Percentiles rank a stretch among this genome's conserved stretches.
Conservation (phyloP, 1,284 basidiomycete genomes). For the Trametes hirsuta region DNA sequence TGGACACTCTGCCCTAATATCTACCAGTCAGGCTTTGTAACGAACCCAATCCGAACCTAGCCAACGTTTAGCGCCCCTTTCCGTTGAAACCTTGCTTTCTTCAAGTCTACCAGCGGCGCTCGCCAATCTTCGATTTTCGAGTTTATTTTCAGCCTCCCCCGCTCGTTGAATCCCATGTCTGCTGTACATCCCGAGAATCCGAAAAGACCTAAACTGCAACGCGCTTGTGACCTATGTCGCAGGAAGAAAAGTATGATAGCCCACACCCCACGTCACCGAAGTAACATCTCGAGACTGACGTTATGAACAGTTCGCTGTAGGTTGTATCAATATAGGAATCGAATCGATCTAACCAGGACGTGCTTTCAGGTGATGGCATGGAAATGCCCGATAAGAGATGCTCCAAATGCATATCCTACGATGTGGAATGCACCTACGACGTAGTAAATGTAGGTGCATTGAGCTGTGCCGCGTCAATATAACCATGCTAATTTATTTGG, state of each 20-base stretch:
- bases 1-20: no score
- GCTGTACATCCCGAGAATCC: neutral
- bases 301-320: conserved; percentile 15
- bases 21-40: no score
- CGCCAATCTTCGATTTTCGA: neutral
- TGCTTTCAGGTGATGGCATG: conserved; percentile 32
- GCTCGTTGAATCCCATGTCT: neutral
- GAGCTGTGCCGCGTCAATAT: neutral
- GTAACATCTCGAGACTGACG: neutral
- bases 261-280: neutral
- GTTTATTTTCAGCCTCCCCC: neutral
- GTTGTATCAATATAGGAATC: conserved; percentile 1
- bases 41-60: no score
- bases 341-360: neutral
- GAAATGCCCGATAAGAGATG: conserved; percentile 69
- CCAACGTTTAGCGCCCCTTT: no score
- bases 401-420: conserved; percentile 77
- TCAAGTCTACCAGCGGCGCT: no score
- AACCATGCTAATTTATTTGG: neutral
- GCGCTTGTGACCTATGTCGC: conserved; percentile 6
- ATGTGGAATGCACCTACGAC: conserved; percentile 80
- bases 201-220: conserved; percentile 1
- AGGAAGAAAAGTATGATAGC: conserved; percentile 4
- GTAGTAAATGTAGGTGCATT: conserved; percentile 59
- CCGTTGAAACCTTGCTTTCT: no score